Percentiles rank a stretch among this genome's conserved stretches.
Evolutionary conservation across 2,329 filamentous ascomycete species (phyloP).

Genomic region (Fusarium sp.): DNA sequence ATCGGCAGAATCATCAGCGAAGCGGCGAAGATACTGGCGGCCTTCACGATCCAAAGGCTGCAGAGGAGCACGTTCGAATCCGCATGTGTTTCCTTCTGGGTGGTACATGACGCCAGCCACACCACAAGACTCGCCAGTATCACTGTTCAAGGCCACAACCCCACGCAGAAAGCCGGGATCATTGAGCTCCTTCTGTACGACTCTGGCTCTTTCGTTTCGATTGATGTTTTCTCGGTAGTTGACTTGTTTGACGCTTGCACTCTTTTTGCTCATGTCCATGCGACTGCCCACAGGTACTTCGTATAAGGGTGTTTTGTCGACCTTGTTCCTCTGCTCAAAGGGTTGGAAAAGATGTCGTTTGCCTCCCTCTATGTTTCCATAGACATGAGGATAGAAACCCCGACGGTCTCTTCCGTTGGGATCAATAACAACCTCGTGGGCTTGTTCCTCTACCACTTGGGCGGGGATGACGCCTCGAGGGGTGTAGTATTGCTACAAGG

Average conservation of each 20-base stretch:
- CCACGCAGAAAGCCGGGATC: conserved; percentile 4
- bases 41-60: conserved; percentile 9
- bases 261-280: background rate
- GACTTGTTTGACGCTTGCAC: background rate
- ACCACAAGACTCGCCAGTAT: background rate
- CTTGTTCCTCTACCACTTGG: background rate
- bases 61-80: background rate
- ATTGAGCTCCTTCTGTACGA: background rate
- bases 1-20: conserved; percentile 7
- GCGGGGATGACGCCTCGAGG: background rate
- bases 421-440: background rate
- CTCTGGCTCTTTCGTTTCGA: background rate
- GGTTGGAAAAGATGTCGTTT: too few relatives aligned
- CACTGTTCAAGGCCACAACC: rapidly evolving
- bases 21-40: conserved; percentile 6
- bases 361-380: too few relatives aligned
- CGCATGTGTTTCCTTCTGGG: background rate
- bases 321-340: background rate
- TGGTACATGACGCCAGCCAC: conserved; percentile 2
- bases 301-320: background rate
- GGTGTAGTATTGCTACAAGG: conserved; percentile 12
- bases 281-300: conserved; percentile 4
- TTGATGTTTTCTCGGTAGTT: background rate
- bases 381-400: background rate
- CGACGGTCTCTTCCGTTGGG: background rate